phyloP scores from a whole-genome alignment of 106 monocot species.

The Dendrobium chrysotoxum region DNA sequence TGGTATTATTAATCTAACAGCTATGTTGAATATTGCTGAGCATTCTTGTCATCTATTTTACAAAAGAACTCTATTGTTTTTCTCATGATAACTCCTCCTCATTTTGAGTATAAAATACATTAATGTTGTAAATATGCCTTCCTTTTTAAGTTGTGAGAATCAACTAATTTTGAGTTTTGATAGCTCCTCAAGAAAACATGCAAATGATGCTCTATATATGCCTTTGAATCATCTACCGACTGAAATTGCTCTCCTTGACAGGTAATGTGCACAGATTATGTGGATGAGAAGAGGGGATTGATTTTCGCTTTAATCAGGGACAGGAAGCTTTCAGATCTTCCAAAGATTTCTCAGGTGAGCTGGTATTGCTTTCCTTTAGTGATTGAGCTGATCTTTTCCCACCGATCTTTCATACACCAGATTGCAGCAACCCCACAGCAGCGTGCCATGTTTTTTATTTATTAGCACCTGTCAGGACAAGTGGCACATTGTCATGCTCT shows the following conservation, averaged over 20 bases:
- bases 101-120: no score
- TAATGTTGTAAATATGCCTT: neutral
- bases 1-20: neutral
- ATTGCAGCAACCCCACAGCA: no score
- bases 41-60: neutral
- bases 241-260: constrained; percentile 20
- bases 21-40: neutral
- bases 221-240: neutral
- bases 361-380: neutral
- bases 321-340: constrained; percentile 65
- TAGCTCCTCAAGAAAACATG: neutral
- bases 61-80: neutral
- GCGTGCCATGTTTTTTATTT: no score
- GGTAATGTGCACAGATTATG: constrained; percentile 84
- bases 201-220: no score
- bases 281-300: constrained; percentile 75
- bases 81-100: no score
- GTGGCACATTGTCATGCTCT: no score
- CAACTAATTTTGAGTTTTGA: neutral
- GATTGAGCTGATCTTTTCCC: neutral
- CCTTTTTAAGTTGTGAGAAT: neutral
- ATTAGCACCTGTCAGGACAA: no score
- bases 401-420: neutral
- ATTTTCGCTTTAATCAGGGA: constrained; percentile 53
- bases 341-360: constrained; percentile 73